Evolutionary conservation across 106 monocot genomes (phyloP), one percentile per base, ranked within the genome.

Genomic region (Narthecium ossifragum): DNA sequence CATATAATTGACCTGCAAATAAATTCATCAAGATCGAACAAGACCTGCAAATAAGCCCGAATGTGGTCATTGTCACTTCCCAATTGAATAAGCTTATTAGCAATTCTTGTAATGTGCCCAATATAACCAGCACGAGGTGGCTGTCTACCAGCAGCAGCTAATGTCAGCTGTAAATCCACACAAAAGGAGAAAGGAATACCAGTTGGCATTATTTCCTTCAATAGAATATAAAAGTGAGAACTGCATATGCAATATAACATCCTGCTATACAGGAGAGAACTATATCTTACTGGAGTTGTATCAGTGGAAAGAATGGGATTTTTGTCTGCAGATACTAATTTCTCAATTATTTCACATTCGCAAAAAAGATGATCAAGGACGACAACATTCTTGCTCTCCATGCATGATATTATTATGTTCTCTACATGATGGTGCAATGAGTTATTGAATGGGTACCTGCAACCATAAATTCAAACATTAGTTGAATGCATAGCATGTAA

Each of bases 361-460:
- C 40, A n/a, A 50, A 80, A 80, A 17, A 74, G 48, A 62, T 80
- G 70, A 60, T 75, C 70, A 43, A 75, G 22, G 6, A 74, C 18
- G 15, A 49, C 61, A 56, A 10, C 49, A 72, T 75, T 60, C 31
- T 70, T 71, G 71, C 66, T 75, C 62, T 75, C 66, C 34, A 75
- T 34, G 53, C 75, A 75, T 29, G 71, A 62, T 0, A 66, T 34
- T 31, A 80, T 61, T 30, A 80, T 66, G 37, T 41, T 70, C 62
- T 80, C 66, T 24, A 80, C 80, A 57, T 75, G 80, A 66, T 74
- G 74, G 31, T 80, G 80, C 55, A 80, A 32, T 53, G 60, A 52
- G 56, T 74, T 80, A 70, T 80, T 74, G 61, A 80, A 80, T 18
- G 80, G 80, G 69, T 80, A 80, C 57, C 79, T 80, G 55, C 59